A percentile compares a stretch with the other conserved stretches of the same genome.
Conservation (phyloP, 495 filamentous ascomycete genomes). For the Penicillium samsonianum region DNA sequence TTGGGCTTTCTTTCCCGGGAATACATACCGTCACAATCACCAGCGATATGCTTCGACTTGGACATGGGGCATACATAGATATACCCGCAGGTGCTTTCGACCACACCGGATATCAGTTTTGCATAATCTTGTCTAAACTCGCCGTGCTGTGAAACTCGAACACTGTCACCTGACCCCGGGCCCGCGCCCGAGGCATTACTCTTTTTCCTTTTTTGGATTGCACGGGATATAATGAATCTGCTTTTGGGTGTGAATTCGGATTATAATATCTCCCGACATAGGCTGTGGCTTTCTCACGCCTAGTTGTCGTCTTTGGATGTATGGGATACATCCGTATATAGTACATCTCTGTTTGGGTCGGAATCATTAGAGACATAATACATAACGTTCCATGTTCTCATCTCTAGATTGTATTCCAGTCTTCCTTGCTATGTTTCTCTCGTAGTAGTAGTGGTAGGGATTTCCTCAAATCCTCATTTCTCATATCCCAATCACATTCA, state of each 20-base stretch:
- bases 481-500: not conserved
- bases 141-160: not conserved
- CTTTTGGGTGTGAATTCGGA: not conserved
- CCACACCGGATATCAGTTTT: not conserved
- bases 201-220: not conserved
- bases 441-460: too few relatives aligned
- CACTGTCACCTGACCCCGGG: not conserved
- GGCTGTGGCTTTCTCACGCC: not conserved
- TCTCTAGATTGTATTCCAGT: not conserved
- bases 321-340: not conserved
- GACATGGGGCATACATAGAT: not conserved
- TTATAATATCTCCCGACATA: not conserved
- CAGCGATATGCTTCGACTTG: not conserved
- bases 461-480: too few relatives aligned
- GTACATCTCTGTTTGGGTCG: not conserved
- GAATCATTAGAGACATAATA: not conserved
- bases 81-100: not conserved
- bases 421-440: too few relatives aligned
- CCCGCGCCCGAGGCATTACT: not conserved
- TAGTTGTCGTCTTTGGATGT: not conserved
- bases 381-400: not conserved
- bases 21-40: constrained; percentile 4
- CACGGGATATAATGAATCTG: not conserved
- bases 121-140: not conserved
- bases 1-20: not conserved